Conservation (phyloP, 1,284 basidiomycete species). For the Moesziomyces sp. region DNA sequence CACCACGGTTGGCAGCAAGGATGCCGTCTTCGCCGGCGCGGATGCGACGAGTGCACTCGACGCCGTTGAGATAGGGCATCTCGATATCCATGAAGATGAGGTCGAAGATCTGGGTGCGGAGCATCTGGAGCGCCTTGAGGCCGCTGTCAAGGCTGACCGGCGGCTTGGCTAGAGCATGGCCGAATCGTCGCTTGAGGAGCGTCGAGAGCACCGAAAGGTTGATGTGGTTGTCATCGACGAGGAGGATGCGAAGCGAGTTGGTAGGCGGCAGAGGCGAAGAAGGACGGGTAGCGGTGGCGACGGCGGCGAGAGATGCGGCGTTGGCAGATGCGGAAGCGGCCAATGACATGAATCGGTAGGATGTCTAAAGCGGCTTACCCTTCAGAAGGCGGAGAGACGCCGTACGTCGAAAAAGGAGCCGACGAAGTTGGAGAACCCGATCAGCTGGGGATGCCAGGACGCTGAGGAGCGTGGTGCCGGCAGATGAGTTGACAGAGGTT, state of each 20-base stretch:
- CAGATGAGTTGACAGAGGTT: neutral
- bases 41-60: conserved; percentile 54
- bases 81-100: conserved; percentile 61
- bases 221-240: conserved; percentile 62
- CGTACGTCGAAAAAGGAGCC: conserved; percentile 10
- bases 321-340: conserved; percentile 4
- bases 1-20: conserved; percentile 43
- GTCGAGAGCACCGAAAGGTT: conserved; percentile 55
- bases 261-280: conserved; percentile 31
- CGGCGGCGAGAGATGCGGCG: conserved; percentile 9
- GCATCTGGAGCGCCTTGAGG: conserved; percentile 56
- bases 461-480: neutral
- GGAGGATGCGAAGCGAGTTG: conserved; percentile 52
- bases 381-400: conserved; percentile 21
- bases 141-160: conserved; percentile 55
- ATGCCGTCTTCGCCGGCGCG: conserved; percentile 54
- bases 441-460: neutral
- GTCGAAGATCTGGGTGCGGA: conserved; percentile 56
- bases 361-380: conserved; percentile 38
- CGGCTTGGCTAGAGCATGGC: conserved; percentile 36
- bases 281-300: conserved; percentile 12
- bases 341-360: conserved; percentile 20
- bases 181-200: conserved; percentile 55
- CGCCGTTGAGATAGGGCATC: conserved; percentile 58
- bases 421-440: conserved; percentile 6